Base-by-base conservation (phyloP, 495 filamentous ascomycete species). In the Ascodesmis nigricans region DNA sequence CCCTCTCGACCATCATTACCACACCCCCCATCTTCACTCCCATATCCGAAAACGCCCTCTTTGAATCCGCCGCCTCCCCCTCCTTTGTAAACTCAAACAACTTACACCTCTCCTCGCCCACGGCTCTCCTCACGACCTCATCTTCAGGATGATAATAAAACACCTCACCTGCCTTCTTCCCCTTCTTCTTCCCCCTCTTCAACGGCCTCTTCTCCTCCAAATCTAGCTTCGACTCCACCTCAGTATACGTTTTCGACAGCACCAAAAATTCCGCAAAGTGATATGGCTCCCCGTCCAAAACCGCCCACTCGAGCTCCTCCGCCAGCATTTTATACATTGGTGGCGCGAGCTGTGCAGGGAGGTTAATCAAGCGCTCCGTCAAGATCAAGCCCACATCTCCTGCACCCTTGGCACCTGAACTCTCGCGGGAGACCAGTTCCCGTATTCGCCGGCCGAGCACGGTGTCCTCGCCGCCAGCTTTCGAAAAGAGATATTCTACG, bases 71-170 rank as follows among this genome's bases (percentile, higher is more conserved):
- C 32, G 71, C 67, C 21, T 71, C 75, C 28, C 61, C 58, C 50
- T 81, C 67, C 53, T 77, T 84, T 9, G 69, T 70, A 50, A 79
- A 93, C 15, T 73, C 68, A 48, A 73, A 79, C 21, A 62, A 63
- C 7, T 70, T 75, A 8, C 77, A 74, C 55, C 80, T 63, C 11
- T 41, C 37, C 2, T 36, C 47, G 1, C 31, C 40, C 5, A 15
- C 21, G 3, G 11, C 25, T 40, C 66, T 65, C 46, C 84, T 68
- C 40, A 93, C 53, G 35, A 83, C 67, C 60, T 99, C 87, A 50
- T 99, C 90, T 55, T 99, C 90, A 2, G 87, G 79, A 53, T 99
- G 90, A 60, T 95, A 99, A 55, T 80, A 91, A 58, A 82, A 83
- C 10, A 56, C 53, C 24, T 63, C 62, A 37, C 59, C 60, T 43